A percentile compares a stretch with the other conserved stretches of the same genome.
Evolutionary conservation across 768 basidiomycete species (phyloP).

Genomic region (Scleroderma citrinum): DNA sequence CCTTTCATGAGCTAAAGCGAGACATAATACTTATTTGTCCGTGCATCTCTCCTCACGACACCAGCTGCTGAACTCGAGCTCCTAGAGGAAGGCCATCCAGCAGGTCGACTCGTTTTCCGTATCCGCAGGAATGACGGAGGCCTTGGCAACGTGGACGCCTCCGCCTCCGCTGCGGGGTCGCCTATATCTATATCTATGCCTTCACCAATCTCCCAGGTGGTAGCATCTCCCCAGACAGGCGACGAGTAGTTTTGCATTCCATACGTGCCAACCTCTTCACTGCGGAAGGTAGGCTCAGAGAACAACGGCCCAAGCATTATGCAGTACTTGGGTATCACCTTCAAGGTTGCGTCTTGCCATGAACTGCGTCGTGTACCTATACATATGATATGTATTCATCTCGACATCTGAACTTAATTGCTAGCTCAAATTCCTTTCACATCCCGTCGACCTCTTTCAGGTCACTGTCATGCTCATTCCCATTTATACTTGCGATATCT

Average conservation of each 20-base stretch:
- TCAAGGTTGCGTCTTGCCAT: too few relatives aligned
- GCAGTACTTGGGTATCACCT: too few relatives aligned
- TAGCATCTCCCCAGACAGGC: not conserved
- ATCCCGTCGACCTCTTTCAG: too few relatives aligned
- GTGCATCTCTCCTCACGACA: not conserved
- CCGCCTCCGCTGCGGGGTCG: not conserved
- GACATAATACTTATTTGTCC: not conserved
- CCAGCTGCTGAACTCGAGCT: constrained; percentile 27
- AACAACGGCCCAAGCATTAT: too few relatives aligned
- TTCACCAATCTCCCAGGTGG: not conserved
- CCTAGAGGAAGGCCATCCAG: constrained; percentile 26
- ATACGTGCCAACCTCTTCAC: too few relatives aligned
- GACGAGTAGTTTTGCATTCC: not conserved
- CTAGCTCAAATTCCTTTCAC: too few relatives aligned
- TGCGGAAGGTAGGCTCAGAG: too few relatives aligned
- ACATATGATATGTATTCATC: too few relatives aligned
- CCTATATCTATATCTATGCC: not conserved
- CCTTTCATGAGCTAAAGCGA: not conserved
- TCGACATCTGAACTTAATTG: too few relatives aligned
- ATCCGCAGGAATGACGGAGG: constrained; percentile 16
- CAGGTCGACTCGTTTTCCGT: constrained; percentile 23
- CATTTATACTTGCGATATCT: too few relatives aligned
- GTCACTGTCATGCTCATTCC: too few relatives aligned
- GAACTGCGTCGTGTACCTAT: too few relatives aligned
- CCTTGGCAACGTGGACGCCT: constrained; percentile 1